phyloP scores from a whole-genome alignment of 176 grass and related monocot species.

The Oryza australiensis region DNA sequence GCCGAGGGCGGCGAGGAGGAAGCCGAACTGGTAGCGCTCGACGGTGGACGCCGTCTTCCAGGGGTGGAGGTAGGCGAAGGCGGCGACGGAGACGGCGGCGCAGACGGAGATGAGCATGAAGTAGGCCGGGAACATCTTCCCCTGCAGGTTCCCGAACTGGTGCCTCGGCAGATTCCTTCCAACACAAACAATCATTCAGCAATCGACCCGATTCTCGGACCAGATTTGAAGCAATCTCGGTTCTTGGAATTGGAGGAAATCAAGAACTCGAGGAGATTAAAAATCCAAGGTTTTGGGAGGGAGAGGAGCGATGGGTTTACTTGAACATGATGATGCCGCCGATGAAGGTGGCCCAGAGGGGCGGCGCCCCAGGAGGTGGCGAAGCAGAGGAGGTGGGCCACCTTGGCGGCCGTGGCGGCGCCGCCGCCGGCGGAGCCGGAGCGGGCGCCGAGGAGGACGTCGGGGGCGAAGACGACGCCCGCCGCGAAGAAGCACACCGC shows the following conservation, averaged over 20 bases:
- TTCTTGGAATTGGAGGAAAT: conserved; percentile 1
- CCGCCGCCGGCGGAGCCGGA: conserved; percentile 33
- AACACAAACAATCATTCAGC: background rate
- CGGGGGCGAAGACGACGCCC: conserved; percentile 81
- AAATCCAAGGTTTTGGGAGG: background rate
- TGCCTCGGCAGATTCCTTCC: conserved; percentile 89
- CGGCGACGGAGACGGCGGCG: conserved; percentile 66
- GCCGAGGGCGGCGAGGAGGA: conserved; percentile 73
- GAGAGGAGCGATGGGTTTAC: conserved; percentile 26
- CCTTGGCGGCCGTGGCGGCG: conserved; percentile 63
- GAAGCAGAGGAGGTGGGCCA: conserved; percentile 89
- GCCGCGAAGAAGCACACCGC: conserved; percentile 85
- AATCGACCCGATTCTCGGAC: background rate
- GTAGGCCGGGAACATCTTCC: conserved; percentile 98
- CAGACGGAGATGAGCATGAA: conserved; percentile 74
- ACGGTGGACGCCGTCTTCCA: conserved; percentile 71
- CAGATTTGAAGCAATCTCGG: background rate
- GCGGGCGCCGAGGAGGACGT: conserved; percentile 50
- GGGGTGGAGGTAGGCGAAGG: conserved; percentile 92
- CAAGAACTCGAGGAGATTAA: background rate
- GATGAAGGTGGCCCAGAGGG: conserved; percentile 97
- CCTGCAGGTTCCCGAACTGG: conserved; percentile 91
- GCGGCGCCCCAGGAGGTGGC: conserved; percentile 82
- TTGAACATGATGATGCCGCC: conserved; percentile 99
- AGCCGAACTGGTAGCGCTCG: conserved; percentile 87